Evolutionary conservation across 176 grass and related monocot species (phyloP).

Genomic region (Ensete ventricosum): DNA sequence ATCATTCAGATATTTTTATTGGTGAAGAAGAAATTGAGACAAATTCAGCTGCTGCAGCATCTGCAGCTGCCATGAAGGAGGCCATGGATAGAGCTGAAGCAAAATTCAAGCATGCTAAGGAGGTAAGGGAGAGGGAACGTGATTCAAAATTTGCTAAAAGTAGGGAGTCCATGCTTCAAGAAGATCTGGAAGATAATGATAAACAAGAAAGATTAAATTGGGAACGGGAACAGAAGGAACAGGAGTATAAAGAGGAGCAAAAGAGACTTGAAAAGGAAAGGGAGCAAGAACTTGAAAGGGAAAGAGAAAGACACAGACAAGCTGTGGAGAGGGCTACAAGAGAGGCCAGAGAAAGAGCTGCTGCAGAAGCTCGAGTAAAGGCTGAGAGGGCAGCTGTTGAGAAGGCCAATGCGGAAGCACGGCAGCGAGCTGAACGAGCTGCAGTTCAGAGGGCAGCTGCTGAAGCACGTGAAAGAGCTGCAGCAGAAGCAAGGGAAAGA

Average conservation of each 20-base stretch:
- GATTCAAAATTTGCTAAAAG: slow-evolving; percentile 52
- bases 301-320: slow-evolving; percentile 28
- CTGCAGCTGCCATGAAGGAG: slow-evolving; percentile 92
- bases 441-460: slow-evolving; percentile 55
- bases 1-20: slow-evolving; percentile 27
- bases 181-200: slow-evolving; percentile 29
- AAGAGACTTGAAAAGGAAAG: slow-evolving; percentile 32
- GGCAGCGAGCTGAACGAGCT: slow-evolving; percentile 44
- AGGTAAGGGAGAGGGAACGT: slow-evolving; percentile 70
- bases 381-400: slow-evolving; percentile 19
- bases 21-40: slow-evolving; percentile 60
- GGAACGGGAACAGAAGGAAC: slow-evolving; percentile 29
- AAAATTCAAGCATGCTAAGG: slow-evolving; percentile 94
- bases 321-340: slow-evolving; percentile 44
- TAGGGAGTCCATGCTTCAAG: slow-evolving; percentile 33
- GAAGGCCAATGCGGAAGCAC: slow-evolving; percentile 20
- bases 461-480: slow-evolving; percentile 26
- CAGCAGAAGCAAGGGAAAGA: slow-evolving; percentile 8
- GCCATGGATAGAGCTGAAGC: slow-evolving; percentile 93
- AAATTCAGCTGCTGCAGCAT: slow-evolving; percentile 44
- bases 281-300: slow-evolving; percentile 23
- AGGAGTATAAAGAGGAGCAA: slow-evolving; percentile 23
- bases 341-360: slow-evolving; percentile 34
- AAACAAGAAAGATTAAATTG: slow-evolving; percentile 34
- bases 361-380: slow-evolving; percentile 15